Conservation (phyloP, 371 early-diverging fungal species). For the Rhizopus microsporus region DNA sequence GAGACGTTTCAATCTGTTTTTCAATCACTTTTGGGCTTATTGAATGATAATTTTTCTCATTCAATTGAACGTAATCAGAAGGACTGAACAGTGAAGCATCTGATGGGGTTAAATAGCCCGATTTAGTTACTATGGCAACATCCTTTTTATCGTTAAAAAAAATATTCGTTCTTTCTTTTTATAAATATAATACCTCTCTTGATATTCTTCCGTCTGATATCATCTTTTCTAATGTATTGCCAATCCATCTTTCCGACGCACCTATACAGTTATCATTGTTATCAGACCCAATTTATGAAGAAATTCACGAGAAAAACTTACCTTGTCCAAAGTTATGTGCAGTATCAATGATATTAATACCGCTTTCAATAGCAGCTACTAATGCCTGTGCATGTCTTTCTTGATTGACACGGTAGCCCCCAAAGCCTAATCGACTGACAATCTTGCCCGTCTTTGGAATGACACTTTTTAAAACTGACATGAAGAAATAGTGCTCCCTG, state of each 20-base stretch:
- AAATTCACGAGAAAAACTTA: slow-evolving; percentile 14
- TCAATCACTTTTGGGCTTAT: slow-evolving; percentile 66
- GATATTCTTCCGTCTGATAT: slow-evolving; percentile 30
- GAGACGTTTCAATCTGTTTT: slow-evolving; percentile 56
- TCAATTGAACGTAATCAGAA: slow-evolving; percentile 54
- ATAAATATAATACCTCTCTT: slow-evolving; percentile 47
- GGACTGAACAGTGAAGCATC: slow-evolving; percentile 23
- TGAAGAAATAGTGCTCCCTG: background rate
- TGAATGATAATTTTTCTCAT: slow-evolving; percentile 62
- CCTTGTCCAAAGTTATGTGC: slow-evolving; percentile 76
- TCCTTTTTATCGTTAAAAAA: slow-evolving; percentile 32
- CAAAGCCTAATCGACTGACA: slow-evolving; percentile 68
- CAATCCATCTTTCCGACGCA: slow-evolving; percentile 61
- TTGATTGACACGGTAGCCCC: slow-evolving; percentile 54
- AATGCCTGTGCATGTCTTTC: slow-evolving; percentile 56
- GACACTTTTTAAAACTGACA: slow-evolving; percentile 11
- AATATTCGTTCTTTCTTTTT: background rate
- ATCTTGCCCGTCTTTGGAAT: slow-evolving; percentile 31
- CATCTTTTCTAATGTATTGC: slow-evolving; percentile 49
- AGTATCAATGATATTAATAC: slow-evolving; percentile 77
- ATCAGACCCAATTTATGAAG: background rate
- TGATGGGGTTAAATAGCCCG: slow-evolving; percentile 58
- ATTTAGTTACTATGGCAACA: slow-evolving; percentile 69
- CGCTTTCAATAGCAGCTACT: slow-evolving; percentile 53
- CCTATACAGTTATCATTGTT: slow-evolving; percentile 32